Evolutionary conservation across 2,329 filamentous ascomycete genomes (phyloP).

Genomic region (Penicillium sp.): DNA sequence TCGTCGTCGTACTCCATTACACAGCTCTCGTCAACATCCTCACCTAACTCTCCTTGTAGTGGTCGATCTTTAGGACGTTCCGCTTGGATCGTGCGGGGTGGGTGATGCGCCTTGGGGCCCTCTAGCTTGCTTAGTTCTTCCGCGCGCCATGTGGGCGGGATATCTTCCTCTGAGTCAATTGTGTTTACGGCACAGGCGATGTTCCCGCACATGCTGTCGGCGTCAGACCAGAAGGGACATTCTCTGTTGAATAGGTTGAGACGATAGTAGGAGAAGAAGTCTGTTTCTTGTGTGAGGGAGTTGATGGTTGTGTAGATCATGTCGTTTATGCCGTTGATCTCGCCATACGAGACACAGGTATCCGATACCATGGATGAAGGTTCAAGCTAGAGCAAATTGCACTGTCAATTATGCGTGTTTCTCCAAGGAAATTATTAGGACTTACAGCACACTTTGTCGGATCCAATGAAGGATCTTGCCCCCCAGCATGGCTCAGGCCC

Average conservation of each 20-base stretch:
- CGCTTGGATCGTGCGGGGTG: constrained; percentile 69
- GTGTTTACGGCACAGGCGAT: constrained; percentile 95
- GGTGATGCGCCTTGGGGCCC: constrained; percentile 87
- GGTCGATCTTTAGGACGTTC: constrained; percentile 69
- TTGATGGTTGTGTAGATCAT: constrained; percentile 73
- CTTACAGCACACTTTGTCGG: constrained; percentile 56
- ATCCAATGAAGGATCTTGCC: constrained; percentile 40
- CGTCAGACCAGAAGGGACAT: constrained; percentile 95
- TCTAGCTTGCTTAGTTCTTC: constrained; percentile 89
- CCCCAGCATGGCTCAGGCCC: constrained; percentile 48
- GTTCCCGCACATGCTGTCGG: constrained; percentile 92
- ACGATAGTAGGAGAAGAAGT: constrained; percentile 98
- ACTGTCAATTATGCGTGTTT: constrained; percentile 4
- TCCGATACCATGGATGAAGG: constrained; percentile 87
- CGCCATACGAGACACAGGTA: constrained; percentile 89
- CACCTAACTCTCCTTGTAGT: constrained; percentile 77
- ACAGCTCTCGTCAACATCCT: constrained; percentile 88
- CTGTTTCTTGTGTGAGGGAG: constrained; percentile 79
- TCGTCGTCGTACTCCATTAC: constrained; percentile 97
- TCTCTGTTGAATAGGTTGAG: constrained; percentile 91
- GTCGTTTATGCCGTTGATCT: constrained; percentile 79
- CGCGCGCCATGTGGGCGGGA: constrained; percentile 86
- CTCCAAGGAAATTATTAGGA: constrained; percentile 11
- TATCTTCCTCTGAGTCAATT: constrained; percentile 90
- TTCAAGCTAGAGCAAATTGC: constrained; percentile 64